Percentiles rank a stretch among this genome's conserved stretches.
Evolutionary conservation across 441 rosid species (phyloP).

Genomic region (Flueggea neowawraea): DNA sequence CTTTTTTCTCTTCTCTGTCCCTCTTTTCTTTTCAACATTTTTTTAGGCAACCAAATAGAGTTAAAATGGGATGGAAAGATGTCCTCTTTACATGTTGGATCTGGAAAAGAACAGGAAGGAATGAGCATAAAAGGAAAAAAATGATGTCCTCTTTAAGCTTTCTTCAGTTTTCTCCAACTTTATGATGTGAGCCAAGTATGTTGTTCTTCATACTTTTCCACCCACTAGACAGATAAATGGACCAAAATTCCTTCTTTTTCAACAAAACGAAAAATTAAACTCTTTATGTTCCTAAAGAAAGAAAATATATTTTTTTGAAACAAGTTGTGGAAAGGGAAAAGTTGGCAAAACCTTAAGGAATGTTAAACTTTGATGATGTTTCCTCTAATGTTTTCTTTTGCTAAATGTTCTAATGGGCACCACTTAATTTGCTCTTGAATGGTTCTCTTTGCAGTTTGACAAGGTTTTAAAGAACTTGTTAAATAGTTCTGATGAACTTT

Average conservation of each 20-base stretch:
- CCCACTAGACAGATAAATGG: slow-evolving; percentile 22
- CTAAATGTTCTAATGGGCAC: slow-evolving; percentile 1
- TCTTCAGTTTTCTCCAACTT: slow-evolving; percentile 34
- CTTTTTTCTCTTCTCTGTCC: slow-evolving; percentile 2
- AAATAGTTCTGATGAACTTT: too few relatives aligned
- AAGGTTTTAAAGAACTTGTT: background rate
- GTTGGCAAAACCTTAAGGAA: slow-evolving; percentile 14
- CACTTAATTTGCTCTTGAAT: background rate
- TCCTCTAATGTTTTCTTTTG: slow-evolving; percentile 7
- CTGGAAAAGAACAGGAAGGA: slow-evolving; percentile 23
- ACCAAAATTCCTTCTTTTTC: background rate
- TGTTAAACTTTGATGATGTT: slow-evolving; percentile 10
- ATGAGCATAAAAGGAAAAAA: slow-evolving; percentile 25
- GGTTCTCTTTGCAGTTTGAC: background rate
- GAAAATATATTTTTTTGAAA: background rate
- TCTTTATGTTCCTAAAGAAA: background rate
- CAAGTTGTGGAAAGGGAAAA: slow-evolving; percentile 9
- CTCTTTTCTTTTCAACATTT: slow-evolving; percentile 16
- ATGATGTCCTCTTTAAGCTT: slow-evolving; percentile 63
- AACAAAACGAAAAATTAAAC: slow-evolving; percentile 7
- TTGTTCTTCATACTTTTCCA: slow-evolving; percentile 20
- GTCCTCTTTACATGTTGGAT: slow-evolving; percentile 30
- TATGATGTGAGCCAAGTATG: slow-evolving; percentile 32
- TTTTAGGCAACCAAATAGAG: slow-evolving; percentile 27
- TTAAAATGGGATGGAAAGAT: slow-evolving; percentile 22